Evolutionary conservation across 1,139 yeast species (phyloP), one percentile per base, ranked within the genome.

Genomic region (Petasospora rhodanensis): DNA sequence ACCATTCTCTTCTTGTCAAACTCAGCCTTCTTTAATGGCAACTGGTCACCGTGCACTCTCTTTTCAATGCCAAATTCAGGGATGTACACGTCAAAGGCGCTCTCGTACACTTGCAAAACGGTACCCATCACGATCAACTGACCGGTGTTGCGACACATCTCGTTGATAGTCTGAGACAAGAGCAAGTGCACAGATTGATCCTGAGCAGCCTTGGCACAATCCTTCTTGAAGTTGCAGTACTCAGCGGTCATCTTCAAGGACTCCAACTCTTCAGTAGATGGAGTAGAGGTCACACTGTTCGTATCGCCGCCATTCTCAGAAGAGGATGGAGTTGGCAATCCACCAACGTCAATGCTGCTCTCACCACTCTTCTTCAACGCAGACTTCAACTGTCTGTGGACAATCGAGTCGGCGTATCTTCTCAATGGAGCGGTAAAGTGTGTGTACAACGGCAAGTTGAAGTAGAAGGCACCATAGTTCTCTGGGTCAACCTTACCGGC

Each of bases 61-160:
- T 91, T 91, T 58, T 91, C 98, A 47, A 91, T 85, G 26, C 98
- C 97, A 62, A 89, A 81, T 49, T 86, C 96, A 1, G 97, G 97
- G 42, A 91, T 71, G 44, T 86, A 76, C 7, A 91, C 94, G 59
- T 91, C 98, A 63, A 91, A 91, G 2, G 97, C 86, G 2, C 96
- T 85, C 59, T 91, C 97, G 55, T 89, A 89, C 7, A 89, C 97
- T 57, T 87, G 96, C 22, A 87, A 64, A 24, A 91, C 93, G 11
- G 87, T 77, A 11, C 95, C 96, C 73, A 80, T 77, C 28, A 87
- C 79, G 47, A 89, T 70, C 32, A 87, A 59, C 56, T 87, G 96
- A 2, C 94, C 94, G 7, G 91, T 77, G 20, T 71, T 66, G 38
- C 74, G 76, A 42, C 94, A 76, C 69, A 84, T 73, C 31, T 79